Conservation (phyloP, 345 rosid genomes). For the Atalantia buxifolia region DNA sequence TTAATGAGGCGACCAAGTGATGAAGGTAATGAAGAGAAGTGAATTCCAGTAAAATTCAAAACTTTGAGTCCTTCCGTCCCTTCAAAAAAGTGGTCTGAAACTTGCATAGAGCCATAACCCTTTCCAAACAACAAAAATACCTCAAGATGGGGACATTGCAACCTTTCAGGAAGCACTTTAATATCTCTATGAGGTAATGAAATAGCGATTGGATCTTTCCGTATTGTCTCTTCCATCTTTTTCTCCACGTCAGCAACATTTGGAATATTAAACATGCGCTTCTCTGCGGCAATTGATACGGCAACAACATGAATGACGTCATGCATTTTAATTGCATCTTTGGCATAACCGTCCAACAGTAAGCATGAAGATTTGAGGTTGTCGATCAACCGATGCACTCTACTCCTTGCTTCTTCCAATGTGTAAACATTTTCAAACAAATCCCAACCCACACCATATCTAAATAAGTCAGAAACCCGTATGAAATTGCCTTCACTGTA, state of each 20-base stretch:
- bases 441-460: slow-evolving; percentile 10
- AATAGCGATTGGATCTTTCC: neutral
- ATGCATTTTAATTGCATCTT: slow-evolving; percentile 18
- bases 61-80: too few species aligned
- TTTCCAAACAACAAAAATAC: neutral
- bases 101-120: rapidly evolving
- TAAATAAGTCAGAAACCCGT: neutral
- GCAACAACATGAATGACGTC: slow-evolving; percentile 19
- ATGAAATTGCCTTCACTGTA: neutral
- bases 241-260: neutral
- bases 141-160: slow-evolving; percentile 9
- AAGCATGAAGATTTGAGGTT: slow-evolving; percentile 21
- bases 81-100: too few species aligned
- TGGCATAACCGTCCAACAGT: neutral
- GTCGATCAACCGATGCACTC: neutral
- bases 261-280: neutral
- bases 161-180: neutral
- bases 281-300: neutral
- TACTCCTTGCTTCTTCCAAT: neutral
- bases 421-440: neutral
- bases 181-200: neutral
- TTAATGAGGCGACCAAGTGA: too few species aligned
- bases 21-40: too few species aligned
- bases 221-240: neutral
- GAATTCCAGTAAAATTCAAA: too few species aligned